These are phyloP conservation scores for Apodospora peruviana DNA, from an alignment of 495 filamentous ascomycete species.

Conservation along the genomic window DNA sequence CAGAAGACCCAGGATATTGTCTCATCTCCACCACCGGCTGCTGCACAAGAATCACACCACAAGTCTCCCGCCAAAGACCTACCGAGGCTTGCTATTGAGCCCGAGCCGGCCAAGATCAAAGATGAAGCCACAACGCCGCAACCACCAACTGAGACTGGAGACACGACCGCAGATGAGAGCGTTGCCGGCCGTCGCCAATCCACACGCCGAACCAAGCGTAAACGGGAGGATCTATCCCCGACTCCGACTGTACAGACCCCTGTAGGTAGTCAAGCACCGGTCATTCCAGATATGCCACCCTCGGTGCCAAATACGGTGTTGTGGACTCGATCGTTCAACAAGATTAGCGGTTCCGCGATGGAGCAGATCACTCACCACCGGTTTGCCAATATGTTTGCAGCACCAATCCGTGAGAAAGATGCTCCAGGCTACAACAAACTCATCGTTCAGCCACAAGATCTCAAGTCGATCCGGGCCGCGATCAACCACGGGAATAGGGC, in stretches of 20 bases:
- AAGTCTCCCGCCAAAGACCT: slow-evolving; percentile 17
- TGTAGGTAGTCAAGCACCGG: slow-evolving; percentile 1
- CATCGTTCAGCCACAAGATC: slow-evolving; percentile 79
- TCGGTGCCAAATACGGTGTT: slow-evolving; percentile 45
- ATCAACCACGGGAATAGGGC: slow-evolving; percentile 73
- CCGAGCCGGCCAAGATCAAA: slow-evolving; percentile 50
- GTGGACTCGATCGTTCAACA: slow-evolving; percentile 70
- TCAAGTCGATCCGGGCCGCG: slow-evolving; percentile 77
- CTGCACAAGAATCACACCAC: neutral
- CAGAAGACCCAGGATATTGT: slow-evolving; percentile 3
- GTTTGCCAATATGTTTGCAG: slow-evolving; percentile 79
- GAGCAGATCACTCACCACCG: slow-evolving; percentile 82
- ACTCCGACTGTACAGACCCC: slow-evolving; percentile 16
- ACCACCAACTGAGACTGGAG: slow-evolving; percentile 42
- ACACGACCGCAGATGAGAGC: slow-evolving; percentile 46
- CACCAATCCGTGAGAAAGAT: slow-evolving; percentile 74
- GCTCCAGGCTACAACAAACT: slow-evolving; percentile 86
- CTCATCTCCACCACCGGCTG: slow-evolving; percentile 27
- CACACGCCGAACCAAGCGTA: slow-evolving; percentile 33
- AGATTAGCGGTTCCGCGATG: slow-evolving; percentile 71
- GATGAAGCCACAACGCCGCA: slow-evolving; percentile 60
- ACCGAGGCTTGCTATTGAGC: slow-evolving; percentile 1
- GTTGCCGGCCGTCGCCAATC: slow-evolving; percentile 18
- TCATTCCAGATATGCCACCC: neutral
- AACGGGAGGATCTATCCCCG: slow-evolving; percentile 38